Evolutionary conservation across 1,139 yeast genomes (phyloP).

Genomic region (Saccharomycopsis crataegensis): DNA sequence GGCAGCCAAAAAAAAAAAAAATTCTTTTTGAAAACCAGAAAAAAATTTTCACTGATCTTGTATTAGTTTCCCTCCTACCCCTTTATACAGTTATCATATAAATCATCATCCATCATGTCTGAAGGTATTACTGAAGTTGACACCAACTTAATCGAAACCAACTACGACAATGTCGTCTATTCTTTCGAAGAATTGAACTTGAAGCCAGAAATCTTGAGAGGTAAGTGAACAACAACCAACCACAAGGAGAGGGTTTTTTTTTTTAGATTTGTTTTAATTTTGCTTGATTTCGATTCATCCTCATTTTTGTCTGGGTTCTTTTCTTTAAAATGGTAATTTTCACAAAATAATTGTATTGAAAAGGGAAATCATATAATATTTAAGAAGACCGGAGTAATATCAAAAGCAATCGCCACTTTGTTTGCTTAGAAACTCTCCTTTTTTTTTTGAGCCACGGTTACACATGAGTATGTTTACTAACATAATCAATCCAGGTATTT

Average conservation of each 20-base stretch:
- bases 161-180: slow-evolving; percentile 95
- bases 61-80: too few species aligned
- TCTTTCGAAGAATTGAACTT: slow-evolving; percentile 82
- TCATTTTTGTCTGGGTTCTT: background rate
- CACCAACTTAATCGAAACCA: slow-evolving; percentile 81
- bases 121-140: slow-evolving; percentile 78
- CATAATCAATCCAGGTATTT: slow-evolving; percentile 43
- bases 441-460: too few species aligned
- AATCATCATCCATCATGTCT: slow-evolving; percentile 18
- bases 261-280: too few species aligned
- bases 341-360: too few species aligned
- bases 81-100: too few species aligned
- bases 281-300: background rate
- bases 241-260: background rate
- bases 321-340: too few species aligned
- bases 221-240: slow-evolving; percentile 25
- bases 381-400: too few species aligned
- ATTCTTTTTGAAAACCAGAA: too few species aligned
- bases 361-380: too few species aligned
- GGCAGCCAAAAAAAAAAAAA: too few species aligned
- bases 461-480: background rate
- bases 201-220: slow-evolving; percentile 72
- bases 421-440: background rate
- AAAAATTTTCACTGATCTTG: too few species aligned
- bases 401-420: too few species aligned